These are phyloP conservation scores for Tolypocladium tundrense DNA, from an alignment of 2,329 filamentous ascomycete genomes.

Conservation along the genomic window DNA sequence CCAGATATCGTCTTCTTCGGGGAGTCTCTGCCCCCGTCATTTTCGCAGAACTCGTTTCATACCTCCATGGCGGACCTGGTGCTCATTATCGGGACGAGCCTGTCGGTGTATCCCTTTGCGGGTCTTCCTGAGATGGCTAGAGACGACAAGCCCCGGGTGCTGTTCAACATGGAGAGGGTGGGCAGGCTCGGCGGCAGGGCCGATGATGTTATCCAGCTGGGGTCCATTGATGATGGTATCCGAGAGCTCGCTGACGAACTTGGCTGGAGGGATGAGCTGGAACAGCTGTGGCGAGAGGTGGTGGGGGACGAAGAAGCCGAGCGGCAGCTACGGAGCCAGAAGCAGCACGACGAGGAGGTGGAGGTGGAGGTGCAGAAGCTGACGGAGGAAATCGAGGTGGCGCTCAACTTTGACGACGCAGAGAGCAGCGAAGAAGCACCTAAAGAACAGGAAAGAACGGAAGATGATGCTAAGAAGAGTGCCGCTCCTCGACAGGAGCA, in stretches of 20 bases:
- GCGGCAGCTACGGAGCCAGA: constrained; percentile 29
- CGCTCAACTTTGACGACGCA: constrained; percentile 18
- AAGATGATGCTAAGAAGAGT: neutral
- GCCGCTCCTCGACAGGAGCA: neutral
- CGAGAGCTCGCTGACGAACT: constrained; percentile 66
- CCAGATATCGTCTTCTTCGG: constrained; percentile 95
- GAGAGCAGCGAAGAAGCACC: neutral
- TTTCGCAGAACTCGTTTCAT: constrained; percentile 28
- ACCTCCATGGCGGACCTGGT: constrained; percentile 60
- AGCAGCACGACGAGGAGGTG: constrained; percentile 19
- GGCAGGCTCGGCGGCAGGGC: constrained; percentile 65
- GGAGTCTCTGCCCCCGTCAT: constrained; percentile 44
- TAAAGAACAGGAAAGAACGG: neutral
- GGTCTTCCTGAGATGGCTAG: constrained; percentile 57
- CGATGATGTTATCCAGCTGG: constrained; percentile 78
- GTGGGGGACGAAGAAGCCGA: constrained; percentile 51
- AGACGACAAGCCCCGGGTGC: constrained; percentile 58
- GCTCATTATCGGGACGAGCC: constrained; percentile 80
- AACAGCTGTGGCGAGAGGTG: constrained; percentile 59
- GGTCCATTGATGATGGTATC: constrained; percentile 75
- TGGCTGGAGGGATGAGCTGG: constrained; percentile 79
- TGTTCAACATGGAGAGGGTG: constrained; percentile 81
- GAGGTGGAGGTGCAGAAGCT: constrained; percentile 35
- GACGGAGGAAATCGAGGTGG: constrained; percentile 22
- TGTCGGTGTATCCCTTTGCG: constrained; percentile 84